Conservation (phyloP, 768 basidiomycete genomes). For the Lactifluus volemus region DNA sequence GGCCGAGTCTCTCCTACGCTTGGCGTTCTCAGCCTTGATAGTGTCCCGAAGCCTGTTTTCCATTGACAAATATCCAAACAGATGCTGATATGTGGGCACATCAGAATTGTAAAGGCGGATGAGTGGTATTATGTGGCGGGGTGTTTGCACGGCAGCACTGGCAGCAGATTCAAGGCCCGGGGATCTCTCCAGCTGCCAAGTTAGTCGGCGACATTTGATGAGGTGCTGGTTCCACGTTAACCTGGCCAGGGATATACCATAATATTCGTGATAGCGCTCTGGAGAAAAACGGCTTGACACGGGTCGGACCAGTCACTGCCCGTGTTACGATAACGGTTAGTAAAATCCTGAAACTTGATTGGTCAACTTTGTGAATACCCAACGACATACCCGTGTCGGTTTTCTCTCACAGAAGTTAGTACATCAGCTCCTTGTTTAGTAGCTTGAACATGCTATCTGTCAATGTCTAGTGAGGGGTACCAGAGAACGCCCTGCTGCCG, state of each 20-base stretch:
- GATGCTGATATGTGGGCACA: neutral
- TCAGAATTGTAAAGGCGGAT: too few species aligned
- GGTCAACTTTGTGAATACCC: too few species aligned
- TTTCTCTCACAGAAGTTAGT: too few species aligned
- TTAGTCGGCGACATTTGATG: neutral
- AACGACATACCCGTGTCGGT: too few species aligned
- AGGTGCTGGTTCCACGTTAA: neutral
- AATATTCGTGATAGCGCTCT: neutral
- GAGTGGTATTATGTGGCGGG: neutral
- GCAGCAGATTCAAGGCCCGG: neutral
- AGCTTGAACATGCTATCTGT: too few species aligned
- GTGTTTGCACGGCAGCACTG: neutral
- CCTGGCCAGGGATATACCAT: neutral
- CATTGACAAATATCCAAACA: neutral
- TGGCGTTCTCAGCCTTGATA: too few species aligned
- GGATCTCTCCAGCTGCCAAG: neutral
- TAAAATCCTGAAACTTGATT: too few species aligned
- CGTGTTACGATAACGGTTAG: neutral
- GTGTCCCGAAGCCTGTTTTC: neutral
- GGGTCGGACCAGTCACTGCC: too few species aligned
- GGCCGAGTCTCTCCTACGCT: neutral
- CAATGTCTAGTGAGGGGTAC: neutral
- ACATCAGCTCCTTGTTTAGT: too few species aligned
- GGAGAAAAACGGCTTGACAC: too few species aligned
- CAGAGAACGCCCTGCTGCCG: neutral